phyloP scores from a whole-genome alignment of 768 basidiomycete genomes.

The Pleurotus tuber-regium region DNA sequence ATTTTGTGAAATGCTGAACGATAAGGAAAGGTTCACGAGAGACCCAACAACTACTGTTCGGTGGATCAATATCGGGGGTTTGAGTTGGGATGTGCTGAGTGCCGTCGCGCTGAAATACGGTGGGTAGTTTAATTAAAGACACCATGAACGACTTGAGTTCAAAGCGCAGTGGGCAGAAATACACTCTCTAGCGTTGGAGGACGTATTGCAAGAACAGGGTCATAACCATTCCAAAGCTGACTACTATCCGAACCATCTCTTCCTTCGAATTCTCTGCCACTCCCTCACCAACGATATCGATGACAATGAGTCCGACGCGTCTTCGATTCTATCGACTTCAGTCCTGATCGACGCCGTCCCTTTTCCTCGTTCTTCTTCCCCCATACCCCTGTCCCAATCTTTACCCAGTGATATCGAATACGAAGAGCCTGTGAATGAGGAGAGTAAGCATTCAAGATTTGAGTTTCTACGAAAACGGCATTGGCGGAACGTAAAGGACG shows the following conservation, averaged over 20 bases:
- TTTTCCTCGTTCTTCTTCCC: constrained; percentile 31
- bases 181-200: constrained; percentile 65
- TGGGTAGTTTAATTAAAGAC: no score
- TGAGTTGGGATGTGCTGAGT: constrained; percentile 64
- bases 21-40: constrained; percentile 13
- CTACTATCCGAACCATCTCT: constrained; percentile 56
- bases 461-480: no score
- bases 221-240: constrained; percentile 48
- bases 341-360: constrained; percentile 21
- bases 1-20: constrained; percentile 43
- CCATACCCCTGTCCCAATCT: constrained; percentile 26
- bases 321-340: constrained; percentile 17
- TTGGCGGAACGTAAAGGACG: no score
- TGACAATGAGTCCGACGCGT: constrained; percentile 8
- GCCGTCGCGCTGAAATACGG: constrained; percentile 56
- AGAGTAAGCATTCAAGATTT: not conserved
- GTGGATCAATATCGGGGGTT: constrained; percentile 66
- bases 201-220: constrained; percentile 53
- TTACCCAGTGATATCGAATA: not conserved
- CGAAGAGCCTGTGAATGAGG: not conserved
- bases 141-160: no score
- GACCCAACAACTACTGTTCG: constrained; percentile 6
- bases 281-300: constrained; percentile 25
- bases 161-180: constrained; percentile 38
- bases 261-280: constrained; percentile 58